Evolutionary conservation across 805 yeast species (phyloP), one percentile per base, ranked within the genome.

Genomic region (Suhomyces prunicola): DNA sequence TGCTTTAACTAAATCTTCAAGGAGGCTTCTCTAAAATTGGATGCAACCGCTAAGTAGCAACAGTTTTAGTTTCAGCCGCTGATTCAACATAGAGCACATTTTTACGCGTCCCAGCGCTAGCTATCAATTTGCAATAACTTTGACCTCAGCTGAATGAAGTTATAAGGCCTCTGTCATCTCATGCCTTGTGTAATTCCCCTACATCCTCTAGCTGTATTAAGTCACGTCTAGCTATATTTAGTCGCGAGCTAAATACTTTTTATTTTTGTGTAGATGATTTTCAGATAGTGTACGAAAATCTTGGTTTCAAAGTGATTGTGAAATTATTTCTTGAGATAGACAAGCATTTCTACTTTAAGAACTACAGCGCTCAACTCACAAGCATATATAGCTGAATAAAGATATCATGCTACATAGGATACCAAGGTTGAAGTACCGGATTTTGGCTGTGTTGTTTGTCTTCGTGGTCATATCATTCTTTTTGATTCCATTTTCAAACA

Each of bases 351-450:
- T 39, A 9, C 12, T 5, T 29, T 13, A 9, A 1, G 24, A 12
- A 39, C 22, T 4, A 7, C 24, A 39, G 24, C 23, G 24, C 42
- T 12, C 23, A 39, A 17, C 42, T 19, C 22, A 15, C 22, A 36
- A 19, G 22, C 15, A n/a, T 17, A 36, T 10, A 39, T 15, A 17
- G 24, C 36, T 36, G 22, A 36, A 17, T 39, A 39, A 39, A 5
- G n/a, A n/a, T 3, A 19, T 27, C 10, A 40, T 48, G 29, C 29
- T 48, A 22, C 39, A 39, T n/a, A 48, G 41, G 22, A 29, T 48
- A 29, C 51, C 51, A 15, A 27, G 56, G 35, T 39, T 53, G 19
- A 50, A 41, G 44, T 27, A 50, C 13, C 56, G 56, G 8, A 48
- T 53, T n/a, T 41, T 47, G 15, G 46, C 40, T 9, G 44, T 42